A percentile compares a stretch with the other conserved stretches of the same genome.
Conservation (phyloP, 345 rosid species). For the Orychophragmus violaceus region DNA sequence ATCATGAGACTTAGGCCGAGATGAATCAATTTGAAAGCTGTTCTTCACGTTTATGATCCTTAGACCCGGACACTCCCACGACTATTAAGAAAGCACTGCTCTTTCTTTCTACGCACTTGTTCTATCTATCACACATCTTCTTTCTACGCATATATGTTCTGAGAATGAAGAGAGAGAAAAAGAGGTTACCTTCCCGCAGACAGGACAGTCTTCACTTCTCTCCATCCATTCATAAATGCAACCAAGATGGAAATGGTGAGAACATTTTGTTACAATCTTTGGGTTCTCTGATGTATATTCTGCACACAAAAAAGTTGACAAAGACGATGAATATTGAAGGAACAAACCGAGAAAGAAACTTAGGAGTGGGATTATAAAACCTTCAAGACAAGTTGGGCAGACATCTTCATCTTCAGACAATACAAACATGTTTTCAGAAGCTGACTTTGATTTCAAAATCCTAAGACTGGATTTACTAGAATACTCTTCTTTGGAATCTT, state of each 20-base stretch:
- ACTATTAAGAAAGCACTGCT: no score
- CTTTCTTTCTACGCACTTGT: not conserved
- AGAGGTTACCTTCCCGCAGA: slow-evolving; percentile 84
- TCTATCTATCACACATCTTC: slow-evolving; percentile 2
- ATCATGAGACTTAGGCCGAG: not conserved
- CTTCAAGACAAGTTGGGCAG: slow-evolving; percentile 98
- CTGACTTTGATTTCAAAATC: slow-evolving; percentile 44
- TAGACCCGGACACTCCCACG: no score
- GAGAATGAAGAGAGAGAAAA: not conserved
- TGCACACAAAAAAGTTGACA: slow-evolving; percentile 30
- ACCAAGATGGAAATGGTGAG: slow-evolving; percentile 95
- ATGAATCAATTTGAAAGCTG: no score
- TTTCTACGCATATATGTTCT: not conserved
- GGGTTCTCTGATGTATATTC: slow-evolving; percentile 94
- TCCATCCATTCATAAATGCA: slow-evolving; percentile 99
- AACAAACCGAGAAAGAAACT: not conserved
- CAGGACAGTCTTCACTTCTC: slow-evolving; percentile 96
- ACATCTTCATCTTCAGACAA: slow-evolving; percentile 82
- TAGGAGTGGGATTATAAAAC: slow-evolving; percentile 27
- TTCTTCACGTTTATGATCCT: no score
- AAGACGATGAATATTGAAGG: not conserved
- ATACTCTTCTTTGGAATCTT: slow-evolving; percentile 54
- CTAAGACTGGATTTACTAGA: slow-evolving; percentile 48
- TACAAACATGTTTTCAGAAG: slow-evolving; percentile 49
- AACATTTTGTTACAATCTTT: slow-evolving; percentile 82